phyloP scores from a whole-genome alignment of 345 rosid species.

The Aquilaria malaccensis region DNA sequence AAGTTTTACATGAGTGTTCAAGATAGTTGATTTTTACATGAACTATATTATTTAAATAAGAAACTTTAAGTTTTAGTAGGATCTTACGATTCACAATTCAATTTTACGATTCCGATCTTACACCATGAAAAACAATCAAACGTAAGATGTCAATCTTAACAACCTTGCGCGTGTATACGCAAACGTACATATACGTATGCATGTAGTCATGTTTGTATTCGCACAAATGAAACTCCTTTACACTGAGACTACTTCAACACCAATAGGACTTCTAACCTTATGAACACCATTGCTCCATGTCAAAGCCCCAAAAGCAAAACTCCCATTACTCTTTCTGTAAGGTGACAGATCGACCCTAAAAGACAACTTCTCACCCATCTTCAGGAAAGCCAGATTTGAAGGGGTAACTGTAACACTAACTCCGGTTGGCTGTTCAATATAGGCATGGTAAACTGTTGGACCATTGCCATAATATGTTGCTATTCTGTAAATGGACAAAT shows the following conservation, averaged over 20 bases:
- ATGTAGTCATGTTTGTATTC: too few species aligned
- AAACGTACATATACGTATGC: too few species aligned
- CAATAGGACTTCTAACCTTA: slow-evolving; percentile 36
- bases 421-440: slow-evolving; percentile 25
- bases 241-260: slow-evolving; percentile 24
- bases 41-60: too few species aligned
- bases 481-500: slow-evolving; percentile 25
- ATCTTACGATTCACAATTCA: too few species aligned
- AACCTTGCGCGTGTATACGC: too few species aligned
- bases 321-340: slow-evolving; percentile 13
- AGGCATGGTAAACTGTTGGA: slow-evolving; percentile 22
- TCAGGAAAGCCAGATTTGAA: slow-evolving; percentile 28
- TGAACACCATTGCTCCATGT: slow-evolving; percentile 39
- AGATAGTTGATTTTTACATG: too few species aligned
- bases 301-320: slow-evolving; percentile 38
- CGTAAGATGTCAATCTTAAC: too few species aligned
- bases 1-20: too few species aligned
- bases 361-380: slow-evolving; percentile 27
- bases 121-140: too few species aligned
- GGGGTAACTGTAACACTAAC: slow-evolving; percentile 34
- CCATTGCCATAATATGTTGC: slow-evolving; percentile 39
- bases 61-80: too few species aligned
- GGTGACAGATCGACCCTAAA: slow-evolving; percentile 36
- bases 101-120: too few species aligned
- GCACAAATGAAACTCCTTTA: too few species aligned